Evolutionary conservation across 257 asterid species (phyloP), one percentile per base, ranked within the genome.

Genomic region (Verbascum thapsus): DNA sequence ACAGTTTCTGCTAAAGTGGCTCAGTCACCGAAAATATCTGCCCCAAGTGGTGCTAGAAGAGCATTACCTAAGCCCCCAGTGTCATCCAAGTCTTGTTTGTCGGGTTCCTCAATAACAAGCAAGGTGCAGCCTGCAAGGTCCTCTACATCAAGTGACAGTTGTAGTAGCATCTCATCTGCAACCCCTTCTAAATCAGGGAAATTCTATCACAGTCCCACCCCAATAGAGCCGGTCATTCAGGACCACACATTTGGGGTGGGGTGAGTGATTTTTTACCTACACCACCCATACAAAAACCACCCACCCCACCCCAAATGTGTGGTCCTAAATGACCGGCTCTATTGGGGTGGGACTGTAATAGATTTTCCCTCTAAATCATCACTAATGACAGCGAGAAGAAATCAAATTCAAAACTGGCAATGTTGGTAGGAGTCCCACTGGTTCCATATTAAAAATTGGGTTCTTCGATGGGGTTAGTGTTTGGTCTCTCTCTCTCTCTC

Each of bases 381-480:
- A 35, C 11, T 67, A 53, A 64, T 73, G 74, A 42, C 80, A 8
- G 73, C 79, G 7, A 84, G 85, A 78, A 85, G 87, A 73, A 87
- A 74, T 74, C 35, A 63, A 76, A 72, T 69, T 32, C n/a, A 80
- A 78, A 71, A 78, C 71, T 45, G 70, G 61, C 81, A 50, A 54
- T 51, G 50, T 39, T 52, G 72, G 57, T 34, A 65, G 73, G 51
- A 80, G 78, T 61, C 45, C 90, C 59, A 67, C 82, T 60, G 64
- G 85, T 62, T 66, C 88, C 62, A 66, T 73, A 20, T 72, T 81
- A 22, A 84, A 78, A 75, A 85, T 94, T 72, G 99, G 99, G 44
- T 87, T 67, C 79, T 94, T 94, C 72, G 99, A 94, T 22, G 97
- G 95, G 97, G 99, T 94, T 58, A 76, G 94, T 84, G 72, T 61